Base-by-base conservation (phyloP, 2,329 filamentous ascomycete species). In the Colletotrichum cereale region DNA sequence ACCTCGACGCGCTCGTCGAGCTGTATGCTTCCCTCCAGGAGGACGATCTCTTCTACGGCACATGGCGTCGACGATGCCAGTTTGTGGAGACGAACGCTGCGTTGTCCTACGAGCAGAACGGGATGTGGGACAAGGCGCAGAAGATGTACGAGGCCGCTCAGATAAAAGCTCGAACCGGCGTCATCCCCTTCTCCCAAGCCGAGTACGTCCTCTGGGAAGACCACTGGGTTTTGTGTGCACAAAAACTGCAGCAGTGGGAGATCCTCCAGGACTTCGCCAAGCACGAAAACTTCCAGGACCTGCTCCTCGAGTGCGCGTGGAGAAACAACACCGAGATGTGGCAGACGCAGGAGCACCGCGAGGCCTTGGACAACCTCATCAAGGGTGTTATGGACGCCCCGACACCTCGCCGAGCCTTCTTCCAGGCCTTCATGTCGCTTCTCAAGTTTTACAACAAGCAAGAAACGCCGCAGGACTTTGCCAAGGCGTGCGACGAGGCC, bases 171-270 rank as follows among this genome's bases (percentile, higher is more conserved):
- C 90, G 97, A 57, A 98, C 96, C 0, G 96, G 95, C 62, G 94
- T 96, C n/a, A 90, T 98, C 73, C 96, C 96, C 0, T 98, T 98
- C 81, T 97, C 96, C 1, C 93, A 97, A 77, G 95, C 92, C 40
- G 96, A 99, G 82, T 99, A 99, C 82, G 98, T 97, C 89, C 88
- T 99, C 1, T 99, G 96, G 96, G 96, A 99, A 82, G 96, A 99
- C 79, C 97, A 99, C 77, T 99, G 96, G 96, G 92, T 99, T 52
- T 88, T 98, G 61, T 99, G 96, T 80, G 96, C 96, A 0, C 95
- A 98, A 83, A 99, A 99, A 83, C 87, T 99, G 56, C 97, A 99
- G 80, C 97, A 99, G 79, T 99, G 96, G 96, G 96, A 99, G 77
- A 96, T 99, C 67, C 83, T 99, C 42, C 94, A 95, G 73, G 97